Conservation (phyloP, 2,329 filamentous ascomycete species). For the Albophoma yamanashiensis region DNA sequence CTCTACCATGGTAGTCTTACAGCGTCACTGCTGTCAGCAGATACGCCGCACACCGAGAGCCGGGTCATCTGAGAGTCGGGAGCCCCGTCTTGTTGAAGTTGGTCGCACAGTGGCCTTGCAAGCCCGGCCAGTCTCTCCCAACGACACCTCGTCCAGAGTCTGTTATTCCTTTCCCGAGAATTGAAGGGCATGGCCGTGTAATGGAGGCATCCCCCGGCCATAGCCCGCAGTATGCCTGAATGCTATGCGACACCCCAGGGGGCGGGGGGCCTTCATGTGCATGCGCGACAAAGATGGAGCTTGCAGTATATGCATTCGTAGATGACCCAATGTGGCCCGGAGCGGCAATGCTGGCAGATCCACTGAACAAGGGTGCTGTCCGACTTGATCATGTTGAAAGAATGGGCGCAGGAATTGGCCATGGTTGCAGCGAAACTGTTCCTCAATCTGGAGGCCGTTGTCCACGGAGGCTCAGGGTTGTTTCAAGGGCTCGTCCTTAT, state of each 20-base stretch:
- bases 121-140: not conserved
- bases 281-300: conserved; percentile 51
- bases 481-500: not conserved
- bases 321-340: conserved; percentile 57
- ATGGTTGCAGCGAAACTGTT: conserved; percentile 21
- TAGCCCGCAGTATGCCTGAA: not conserved
- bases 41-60: not conserved
- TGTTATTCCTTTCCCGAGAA: not conserved
- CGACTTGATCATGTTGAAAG: conserved; percentile 56
- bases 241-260: not conserved
- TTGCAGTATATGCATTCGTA: conserved; percentile 61
- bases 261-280: conserved; percentile 26
- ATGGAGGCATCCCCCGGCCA: too few species aligned
- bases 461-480: not conserved
- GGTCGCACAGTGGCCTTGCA: not conserved
- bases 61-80: not conserved
- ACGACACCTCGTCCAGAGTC: not conserved
- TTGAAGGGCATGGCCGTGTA: not conserved
- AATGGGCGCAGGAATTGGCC: conserved; percentile 47
- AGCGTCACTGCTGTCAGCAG: not conserved
- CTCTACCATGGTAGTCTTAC: not conserved
- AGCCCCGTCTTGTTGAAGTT: not conserved
- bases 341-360: conserved; percentile 53
- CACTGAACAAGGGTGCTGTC: conserved; percentile 55
- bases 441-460: not conserved